phyloP scores from a whole-genome alignment of 495 filamentous ascomycete species.

The Thermochaetoides thermophila region DNA sequence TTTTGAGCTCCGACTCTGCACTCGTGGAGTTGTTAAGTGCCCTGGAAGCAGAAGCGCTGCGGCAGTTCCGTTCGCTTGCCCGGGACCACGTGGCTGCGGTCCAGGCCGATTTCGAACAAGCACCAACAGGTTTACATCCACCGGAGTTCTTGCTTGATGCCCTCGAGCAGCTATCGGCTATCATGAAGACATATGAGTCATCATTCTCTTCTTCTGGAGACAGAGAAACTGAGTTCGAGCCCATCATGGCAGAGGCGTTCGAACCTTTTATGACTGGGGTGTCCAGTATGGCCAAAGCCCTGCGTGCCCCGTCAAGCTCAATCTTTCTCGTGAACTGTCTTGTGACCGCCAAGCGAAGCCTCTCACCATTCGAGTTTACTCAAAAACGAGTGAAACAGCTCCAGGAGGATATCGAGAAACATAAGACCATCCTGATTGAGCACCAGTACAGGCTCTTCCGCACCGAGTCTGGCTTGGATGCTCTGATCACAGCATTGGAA shows the following conservation, averaged over 20 bases:
- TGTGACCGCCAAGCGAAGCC: constrained; percentile 35
- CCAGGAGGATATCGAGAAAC: constrained; percentile 27
- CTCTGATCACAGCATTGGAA: constrained; percentile 48
- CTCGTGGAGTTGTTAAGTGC: constrained; percentile 51
- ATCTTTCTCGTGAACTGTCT: constrained; percentile 81
- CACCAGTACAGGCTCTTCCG: constrained; percentile 57
- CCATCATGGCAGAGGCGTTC: constrained; percentile 67
- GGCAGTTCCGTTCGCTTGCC: constrained; percentile 68
- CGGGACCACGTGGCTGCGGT: constrained; percentile 61
- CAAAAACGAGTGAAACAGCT: constrained; percentile 27
- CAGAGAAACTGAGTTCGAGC: constrained; percentile 53
- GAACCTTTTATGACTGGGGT: constrained; percentile 73
- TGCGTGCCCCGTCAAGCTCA: constrained; percentile 40
- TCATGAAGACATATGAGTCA: constrained; percentile 72
- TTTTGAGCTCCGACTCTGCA: constrained; percentile 55
- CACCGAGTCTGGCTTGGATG: constrained; percentile 53
- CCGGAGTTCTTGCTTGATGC: constrained; percentile 77
- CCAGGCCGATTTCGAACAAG: constrained; percentile 51
- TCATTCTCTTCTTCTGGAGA: constrained; percentile 46
- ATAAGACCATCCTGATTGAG: constrained; percentile 34
- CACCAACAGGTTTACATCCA: constrained; percentile 53
- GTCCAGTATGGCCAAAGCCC: constrained; percentile 47
- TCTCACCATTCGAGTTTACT: constrained; percentile 45
- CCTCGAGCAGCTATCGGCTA: constrained; percentile 53
- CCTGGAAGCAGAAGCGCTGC: constrained; percentile 63